phyloP scores from a whole-genome alignment of 2,329 filamentous ascomycete genomes.

The Cladosporium sp. region DNA sequence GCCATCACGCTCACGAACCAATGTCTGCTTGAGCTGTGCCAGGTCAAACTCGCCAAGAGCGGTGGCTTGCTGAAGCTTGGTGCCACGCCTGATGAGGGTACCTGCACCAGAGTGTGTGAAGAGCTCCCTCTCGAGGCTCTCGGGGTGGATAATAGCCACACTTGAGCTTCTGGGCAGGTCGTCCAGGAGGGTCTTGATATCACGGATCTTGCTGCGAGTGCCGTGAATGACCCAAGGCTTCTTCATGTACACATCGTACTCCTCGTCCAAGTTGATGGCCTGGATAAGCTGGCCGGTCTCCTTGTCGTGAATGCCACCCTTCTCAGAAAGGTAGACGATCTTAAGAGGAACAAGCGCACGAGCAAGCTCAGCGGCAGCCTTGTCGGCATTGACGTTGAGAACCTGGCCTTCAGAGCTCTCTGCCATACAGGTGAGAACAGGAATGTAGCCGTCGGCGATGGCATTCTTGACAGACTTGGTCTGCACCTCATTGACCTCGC shows the following conservation, averaged over 20 bases:
- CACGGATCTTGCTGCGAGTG: slow-evolving; percentile 93
- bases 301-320: slow-evolving; percentile 92
- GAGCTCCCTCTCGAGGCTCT: slow-evolving; percentile 91
- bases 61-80: slow-evolving; percentile 77
- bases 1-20: slow-evolving; percentile 79
- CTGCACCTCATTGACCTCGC: slow-evolving; percentile 92
- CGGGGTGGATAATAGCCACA: slow-evolving; percentile 96
- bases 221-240: slow-evolving; percentile 95
- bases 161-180: slow-evolving; percentile 88
- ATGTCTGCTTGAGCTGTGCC: slow-evolving; percentile 74
- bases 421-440: slow-evolving; percentile 94
- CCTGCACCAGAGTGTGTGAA: slow-evolving; percentile 96
- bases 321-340: slow-evolving; percentile 98
- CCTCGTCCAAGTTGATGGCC: slow-evolving; percentile 94
- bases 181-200: slow-evolving; percentile 91
- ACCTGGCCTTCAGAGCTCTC: slow-evolving; percentile 90
- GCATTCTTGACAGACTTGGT: slow-evolving; percentile 87
- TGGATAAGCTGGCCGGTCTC: slow-evolving; percentile 95
- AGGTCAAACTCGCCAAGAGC: slow-evolving; percentile 73
- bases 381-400: slow-evolving; percentile 96
- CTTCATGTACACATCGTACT: slow-evolving; percentile 88
- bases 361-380: slow-evolving; percentile 90
- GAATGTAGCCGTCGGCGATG: slow-evolving; percentile 87
- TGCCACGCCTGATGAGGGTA: slow-evolving; percentile 87
- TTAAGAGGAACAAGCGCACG: slow-evolving; percentile 88